Evolutionary conservation across 805 yeast genomes (phyloP), one percentile per base, ranked within the genome.

Genomic region (Myxozyma vanderwaltii): DNA sequence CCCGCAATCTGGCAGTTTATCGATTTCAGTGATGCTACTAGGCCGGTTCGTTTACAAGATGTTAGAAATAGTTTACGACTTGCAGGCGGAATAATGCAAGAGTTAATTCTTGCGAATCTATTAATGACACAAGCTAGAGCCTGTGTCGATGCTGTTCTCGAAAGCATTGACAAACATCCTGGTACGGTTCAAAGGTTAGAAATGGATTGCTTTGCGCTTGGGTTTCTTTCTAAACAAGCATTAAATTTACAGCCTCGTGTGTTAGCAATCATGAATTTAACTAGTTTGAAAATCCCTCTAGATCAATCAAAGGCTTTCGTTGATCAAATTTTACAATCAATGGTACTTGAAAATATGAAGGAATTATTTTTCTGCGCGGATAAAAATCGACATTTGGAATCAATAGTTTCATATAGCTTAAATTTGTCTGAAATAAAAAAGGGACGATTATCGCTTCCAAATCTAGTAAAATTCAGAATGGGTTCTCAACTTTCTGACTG

Each of bases 291-390:
- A 17, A 46, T 50, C 4, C 43, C 53, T 1, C 38, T 54, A 17
- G 53, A 54, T n/a, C 39, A 47, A 46, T 15, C 58, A 15, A 15
- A 7, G 3, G 23, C 40, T 24, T 56, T 56, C 45, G 47, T 50
- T 13, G 12, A 24, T 15, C 19, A 41, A 4, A 17, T 38, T 2
- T 21, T 50, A 19, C 33, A 39, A 5, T 38, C 17, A 13, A 17
- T 33, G 13, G 17, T 6, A n/a, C 38, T 56, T 38, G 33, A 48
- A 8, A 31, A 21, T 27, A 29, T 56, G n/a, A 35, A 21, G 12
- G 51, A 56, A 1, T 24, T 56, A 13, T 21, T 44, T 49, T 24
- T 50, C 13, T 50, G 15, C 24, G 52, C 52, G 38, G 46, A 45
- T 26, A 26, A 24, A 19, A 29, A 24, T 8, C 19, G 33, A 38